Percentiles rank a stretch among this genome's conserved stretches.
Evolutionary conservation across 495 filamentous ascomycete species (phyloP).

Genomic region (Alectoria sarmentosa): DNA sequence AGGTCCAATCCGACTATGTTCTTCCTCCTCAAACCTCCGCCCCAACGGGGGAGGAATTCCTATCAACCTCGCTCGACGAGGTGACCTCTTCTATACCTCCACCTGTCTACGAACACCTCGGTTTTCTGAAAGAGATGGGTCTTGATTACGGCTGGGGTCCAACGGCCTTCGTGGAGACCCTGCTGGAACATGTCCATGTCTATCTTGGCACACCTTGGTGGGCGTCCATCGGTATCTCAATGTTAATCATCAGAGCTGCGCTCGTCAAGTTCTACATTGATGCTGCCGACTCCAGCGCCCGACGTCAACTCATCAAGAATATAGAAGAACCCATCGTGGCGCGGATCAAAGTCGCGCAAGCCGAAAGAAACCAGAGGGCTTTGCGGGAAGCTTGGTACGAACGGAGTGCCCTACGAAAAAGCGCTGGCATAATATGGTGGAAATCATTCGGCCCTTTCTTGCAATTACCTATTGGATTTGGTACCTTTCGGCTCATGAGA

Average conservation of each 20-base stretch:
- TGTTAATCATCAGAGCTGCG: slow-evolving; percentile 53
- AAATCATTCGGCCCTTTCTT: slow-evolving; percentile 50
- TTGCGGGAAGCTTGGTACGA: slow-evolving; percentile 39
- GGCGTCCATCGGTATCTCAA: slow-evolving; percentile 58
- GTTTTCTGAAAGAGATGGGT: slow-evolving; percentile 75
- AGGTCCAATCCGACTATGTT: slow-evolving; percentile 9
- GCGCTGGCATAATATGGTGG: slow-evolving; percentile 44
- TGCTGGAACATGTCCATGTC: slow-evolving; percentile 77
- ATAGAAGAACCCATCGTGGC: slow-evolving; percentile 45
- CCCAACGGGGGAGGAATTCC: not conserved
- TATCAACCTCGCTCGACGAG: slow-evolving; percentile 27
- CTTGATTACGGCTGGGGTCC: slow-evolving; percentile 81
- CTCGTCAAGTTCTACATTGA: slow-evolving; percentile 58
- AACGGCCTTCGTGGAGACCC: slow-evolving; percentile 58
- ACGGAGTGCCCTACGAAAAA: slow-evolving; percentile 41
- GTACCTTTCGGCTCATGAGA: slow-evolving; percentile 68
- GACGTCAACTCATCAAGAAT: slow-evolving; percentile 40
- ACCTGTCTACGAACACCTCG: slow-evolving; percentile 55
- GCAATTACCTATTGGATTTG: slow-evolving; percentile 67
- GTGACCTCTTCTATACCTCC: slow-evolving; percentile 36
- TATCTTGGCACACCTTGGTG: slow-evolving; percentile 72
- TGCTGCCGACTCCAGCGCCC: slow-evolving; percentile 52
- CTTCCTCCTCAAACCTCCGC: not conserved
- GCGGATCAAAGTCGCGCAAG: slow-evolving; percentile 39
- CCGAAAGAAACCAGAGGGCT: slow-evolving; percentile 35